Percentiles rank a stretch among this genome's conserved stretches.
phyloP scores from a whole-genome alignment of 2,329 filamentous ascomycete species.

The Fusarium burgessii region DNA sequence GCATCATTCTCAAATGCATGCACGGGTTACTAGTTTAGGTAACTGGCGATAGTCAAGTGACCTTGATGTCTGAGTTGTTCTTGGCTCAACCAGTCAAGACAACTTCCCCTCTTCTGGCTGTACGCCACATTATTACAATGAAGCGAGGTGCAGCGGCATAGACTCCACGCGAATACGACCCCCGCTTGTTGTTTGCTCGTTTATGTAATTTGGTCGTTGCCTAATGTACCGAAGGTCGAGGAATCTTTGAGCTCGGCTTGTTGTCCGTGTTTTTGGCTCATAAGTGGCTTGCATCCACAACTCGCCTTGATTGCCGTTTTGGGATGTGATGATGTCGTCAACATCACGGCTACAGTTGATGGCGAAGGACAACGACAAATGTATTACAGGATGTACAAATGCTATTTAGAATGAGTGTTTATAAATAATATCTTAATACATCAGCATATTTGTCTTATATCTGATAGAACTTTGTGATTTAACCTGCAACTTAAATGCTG shows the following conservation, averaged over 20 bases:
- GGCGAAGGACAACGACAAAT: background rate
- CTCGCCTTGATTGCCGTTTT: conserved; percentile 24
- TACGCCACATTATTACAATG: background rate
- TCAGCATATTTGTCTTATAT: background rate
- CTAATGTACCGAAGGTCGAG: background rate
- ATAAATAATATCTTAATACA: no score
- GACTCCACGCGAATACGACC: conserved; percentile 13
- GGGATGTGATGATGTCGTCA: background rate
- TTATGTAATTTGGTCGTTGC: conserved; percentile 1
- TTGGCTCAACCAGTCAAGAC: background rate
- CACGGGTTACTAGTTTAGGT: background rate
- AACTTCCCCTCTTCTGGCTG: conserved; percentile 9
- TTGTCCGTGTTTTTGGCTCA: background rate
- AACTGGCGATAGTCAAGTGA: conserved; percentile 23
- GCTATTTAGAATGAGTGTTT: background rate
- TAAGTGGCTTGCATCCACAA: background rate
- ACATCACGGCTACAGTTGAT: background rate
- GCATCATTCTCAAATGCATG: background rate
- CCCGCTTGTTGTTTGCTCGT: background rate
- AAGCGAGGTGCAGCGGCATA: conserved; percentile 1
- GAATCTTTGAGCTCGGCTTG: background rate
- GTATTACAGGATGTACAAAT: background rate
- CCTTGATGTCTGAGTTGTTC: conserved; percentile 13
- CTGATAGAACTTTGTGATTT: no score
- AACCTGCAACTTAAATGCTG: no score